Evolutionary conservation across 179 eudicot genomes (phyloP), one percentile per base, ranked within the genome.

Genomic region (Amaranthus tricolor): DNA sequence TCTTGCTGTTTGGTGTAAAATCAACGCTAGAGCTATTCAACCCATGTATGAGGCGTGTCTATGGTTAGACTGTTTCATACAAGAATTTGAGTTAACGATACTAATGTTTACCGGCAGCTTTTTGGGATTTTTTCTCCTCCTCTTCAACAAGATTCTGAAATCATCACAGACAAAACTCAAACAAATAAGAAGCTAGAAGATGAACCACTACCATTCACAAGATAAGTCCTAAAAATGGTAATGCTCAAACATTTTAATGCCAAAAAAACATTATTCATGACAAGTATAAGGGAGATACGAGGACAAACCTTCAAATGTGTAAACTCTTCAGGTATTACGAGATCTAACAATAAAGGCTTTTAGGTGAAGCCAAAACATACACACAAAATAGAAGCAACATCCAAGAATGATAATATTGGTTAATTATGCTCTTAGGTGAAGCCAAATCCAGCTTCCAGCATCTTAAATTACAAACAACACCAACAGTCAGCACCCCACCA

Each of bases 301-400:
- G 63, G 62, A 77, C 74, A 52, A 75, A 95, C 99, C 98, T 93
- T 96, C 79, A 93, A 77, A 57, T 97, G 87, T 21, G 85, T 93
- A 76, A 96, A 96, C 85, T 96, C 99, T 80, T 96, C 99, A 81
- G 93, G 98, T 73, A 96, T 96, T 24, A 98, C 99, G 70, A 98
- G 98, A 84, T 96, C 99, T 31, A 96, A 89, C 83, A 96, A 78
- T 68, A 95, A 84, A 82, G 19, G 50, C 65, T 31, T 4, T 3
- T 31, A 31, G 40, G 40, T 31, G 40, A 31, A 31, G 40, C 40
- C 40, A 31, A 31, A 31, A 31, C 40, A 31, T 2, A 31, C 40
- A 31, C 40, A 31, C 3, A 31, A 31, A 31, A 31, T 31, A 31
- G 40, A 31, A 31, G 40, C 40, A 31, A 31, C 40, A 4, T 31